These are phyloP conservation scores for Candida piceae DNA, from an alignment of 805 yeast genomes.

Conservation along the genomic window DNA sequence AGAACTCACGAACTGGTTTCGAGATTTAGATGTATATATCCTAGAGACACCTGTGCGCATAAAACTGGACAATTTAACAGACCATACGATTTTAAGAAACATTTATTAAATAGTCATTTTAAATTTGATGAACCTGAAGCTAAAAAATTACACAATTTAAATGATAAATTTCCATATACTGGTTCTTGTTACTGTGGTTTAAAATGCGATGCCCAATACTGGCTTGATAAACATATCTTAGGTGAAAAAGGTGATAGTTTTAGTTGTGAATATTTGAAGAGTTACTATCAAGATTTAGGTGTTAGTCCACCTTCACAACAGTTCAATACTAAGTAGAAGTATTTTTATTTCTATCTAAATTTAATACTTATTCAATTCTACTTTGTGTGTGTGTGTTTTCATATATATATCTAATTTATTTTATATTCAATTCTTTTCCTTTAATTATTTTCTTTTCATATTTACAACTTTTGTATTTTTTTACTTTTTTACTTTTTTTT, in stretches of 20 bases:
- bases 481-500: too few relatives aligned
- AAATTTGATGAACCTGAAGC: constrained; percentile 43
- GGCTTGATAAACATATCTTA: constrained; percentile 53
- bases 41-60: constrained; percentile 50
- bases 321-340: constrained; percentile 12
- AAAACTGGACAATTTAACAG: constrained; percentile 60
- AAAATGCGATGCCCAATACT: constrained; percentile 42
- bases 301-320: constrained; percentile 15
- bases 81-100: constrained; percentile 66
- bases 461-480: too few relatives aligned
- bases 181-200: constrained; percentile 55
- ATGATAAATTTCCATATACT: constrained; percentile 43
- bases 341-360: too few relatives aligned
- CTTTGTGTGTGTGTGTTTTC: too few relatives aligned
- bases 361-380: too few relatives aligned
- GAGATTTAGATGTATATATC: constrained; percentile 54
- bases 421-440: too few relatives aligned
- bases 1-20: constrained; percentile 55
- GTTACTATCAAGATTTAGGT: constrained; percentile 10
- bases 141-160: constrained; percentile 43
- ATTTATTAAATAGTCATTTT: constrained; percentile 56
- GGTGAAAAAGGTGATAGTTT: constrained; percentile 21
- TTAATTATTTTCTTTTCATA: too few relatives aligned
- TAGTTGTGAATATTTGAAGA: constrained; percentile 13
- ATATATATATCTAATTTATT: too few relatives aligned